Percentiles rank a stretch among this genome's conserved stretches.
Evolutionary conservation across 805 yeast genomes (phyloP).

Genomic region (Candida caryicola): DNA sequence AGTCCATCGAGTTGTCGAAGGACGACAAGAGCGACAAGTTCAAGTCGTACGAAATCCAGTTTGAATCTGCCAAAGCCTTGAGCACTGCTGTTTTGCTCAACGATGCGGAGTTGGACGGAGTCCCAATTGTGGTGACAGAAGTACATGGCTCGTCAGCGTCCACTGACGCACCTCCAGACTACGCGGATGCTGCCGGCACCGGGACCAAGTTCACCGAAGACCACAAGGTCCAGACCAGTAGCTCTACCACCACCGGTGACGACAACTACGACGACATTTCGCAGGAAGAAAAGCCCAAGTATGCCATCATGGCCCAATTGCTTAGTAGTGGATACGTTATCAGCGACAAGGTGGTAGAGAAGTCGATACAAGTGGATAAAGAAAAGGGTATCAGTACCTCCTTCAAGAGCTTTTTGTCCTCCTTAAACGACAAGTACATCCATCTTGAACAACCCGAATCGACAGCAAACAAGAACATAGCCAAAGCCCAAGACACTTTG

Average conservation of each 20-base stretch:
- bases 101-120: conserved; percentile 70
- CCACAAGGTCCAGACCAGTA: conserved; percentile 19
- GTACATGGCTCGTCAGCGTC: conserved; percentile 16
- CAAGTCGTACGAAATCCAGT: conserved; percentile 47
- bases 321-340: conserved; percentile 70
- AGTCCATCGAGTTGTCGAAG: conserved; percentile 30
- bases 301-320: conserved; percentile 72
- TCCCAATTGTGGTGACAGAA: conserved; percentile 47
- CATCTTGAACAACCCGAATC: conserved; percentile 56
- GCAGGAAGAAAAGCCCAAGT: conserved; percentile 77
- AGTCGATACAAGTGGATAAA: conserved; percentile 62
- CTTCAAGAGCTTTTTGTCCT: conserved; percentile 54
- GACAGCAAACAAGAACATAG: conserved; percentile 29
- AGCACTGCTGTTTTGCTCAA: conserved; percentile 67
- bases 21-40: conserved; percentile 23
- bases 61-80: conserved; percentile 58
- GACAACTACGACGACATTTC: conserved; percentile 46
- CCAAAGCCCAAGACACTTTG: conserved; percentile 22
- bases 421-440: conserved; percentile 56
- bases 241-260: conserved; percentile 25
- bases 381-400: conserved; percentile 57
- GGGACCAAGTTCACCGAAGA: conserved; percentile 11
- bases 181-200: conserved; percentile 10
- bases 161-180: conserved; percentile 18
- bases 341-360: conserved; percentile 57